Evolutionary conservation across 176 grass and related monocot genomes (phyloP).

Genomic region (bread wheat (Triticum aestivum)): DNA sequence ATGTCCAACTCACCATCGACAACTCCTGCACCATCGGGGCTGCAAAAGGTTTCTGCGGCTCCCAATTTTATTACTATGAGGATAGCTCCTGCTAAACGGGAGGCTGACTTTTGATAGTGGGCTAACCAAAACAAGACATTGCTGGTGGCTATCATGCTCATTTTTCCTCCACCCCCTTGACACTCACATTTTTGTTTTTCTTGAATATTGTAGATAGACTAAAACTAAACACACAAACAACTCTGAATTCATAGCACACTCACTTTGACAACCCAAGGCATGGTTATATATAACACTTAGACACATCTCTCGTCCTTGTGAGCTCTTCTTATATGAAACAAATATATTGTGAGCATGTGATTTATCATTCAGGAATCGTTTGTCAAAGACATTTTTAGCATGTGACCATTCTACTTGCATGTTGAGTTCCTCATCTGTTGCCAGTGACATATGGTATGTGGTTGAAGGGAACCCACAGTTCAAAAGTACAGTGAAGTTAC

Average conservation of each 20-base stretch:
- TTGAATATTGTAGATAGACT: background rate
- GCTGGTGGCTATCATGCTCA: no score
- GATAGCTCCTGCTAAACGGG: no score
- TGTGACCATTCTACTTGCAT: background rate
- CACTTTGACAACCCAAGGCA: background rate
- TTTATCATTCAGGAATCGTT: background rate
- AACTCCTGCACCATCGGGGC: background rate
- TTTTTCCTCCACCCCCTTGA: background rate
- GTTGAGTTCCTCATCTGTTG: background rate
- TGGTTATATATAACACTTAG: background rate
- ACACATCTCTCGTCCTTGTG: background rate
- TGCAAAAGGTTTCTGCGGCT: background rate
- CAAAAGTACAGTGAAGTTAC: no score
- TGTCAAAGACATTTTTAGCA: background rate
- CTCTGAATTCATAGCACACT: background rate
- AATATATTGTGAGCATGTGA: background rate
- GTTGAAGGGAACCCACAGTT: no score
- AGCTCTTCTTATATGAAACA: background rate
- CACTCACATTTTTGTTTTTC: background rate
- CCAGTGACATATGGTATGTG: no score
- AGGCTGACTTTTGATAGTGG: no score
- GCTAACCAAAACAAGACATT: background rate
- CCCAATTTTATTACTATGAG: no score
- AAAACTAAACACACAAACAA: background rate
- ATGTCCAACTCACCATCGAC: background rate